Conservation (phyloP, 148 eudicot genomes). For the Cornus controversa region DNA sequence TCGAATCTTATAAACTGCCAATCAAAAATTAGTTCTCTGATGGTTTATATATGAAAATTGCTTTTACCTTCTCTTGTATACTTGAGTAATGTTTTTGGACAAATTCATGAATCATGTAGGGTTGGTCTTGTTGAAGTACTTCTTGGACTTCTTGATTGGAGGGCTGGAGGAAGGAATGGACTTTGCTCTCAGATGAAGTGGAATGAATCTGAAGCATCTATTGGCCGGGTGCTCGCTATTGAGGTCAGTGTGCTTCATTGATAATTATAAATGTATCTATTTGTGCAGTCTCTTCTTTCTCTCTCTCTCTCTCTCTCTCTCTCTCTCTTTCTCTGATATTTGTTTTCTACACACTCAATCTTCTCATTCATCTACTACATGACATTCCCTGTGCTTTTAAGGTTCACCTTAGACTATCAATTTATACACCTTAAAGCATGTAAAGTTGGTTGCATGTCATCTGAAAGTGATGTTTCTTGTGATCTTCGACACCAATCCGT, state of each 20-base stretch:
- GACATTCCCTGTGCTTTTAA: not conserved
- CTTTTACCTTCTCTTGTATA: not conserved
- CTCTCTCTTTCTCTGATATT: too few species aligned
- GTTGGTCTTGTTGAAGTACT: conserved; percentile 98
- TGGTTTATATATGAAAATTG: not conserved
- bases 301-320: too few species aligned
- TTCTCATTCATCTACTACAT: not conserved
- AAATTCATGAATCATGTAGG: conserved; percentile 39
- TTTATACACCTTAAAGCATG: not conserved
- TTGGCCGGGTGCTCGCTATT: conserved; percentile 94
- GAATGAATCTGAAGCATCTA: conserved; percentile 99
- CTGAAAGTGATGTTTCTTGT: not conserved
- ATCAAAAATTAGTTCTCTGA: not conserved
- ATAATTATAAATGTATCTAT: not conserved
- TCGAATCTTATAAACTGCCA: not conserved
- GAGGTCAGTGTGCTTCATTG: conserved; percentile 55
- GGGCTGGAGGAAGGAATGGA: conserved; percentile 95
- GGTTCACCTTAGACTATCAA: not conserved
- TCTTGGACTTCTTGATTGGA: conserved; percentile 98
- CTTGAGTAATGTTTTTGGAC: not conserved
- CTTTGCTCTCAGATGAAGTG: conserved; percentile 98
- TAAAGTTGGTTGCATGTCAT: not conserved
- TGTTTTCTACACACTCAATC: too few species aligned
- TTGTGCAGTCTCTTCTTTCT: not conserved
- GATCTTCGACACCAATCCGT: not conserved